phyloP scores from a whole-genome alignment of 768 basidiomycete genomes.

The Mycena sanguinolenta region DNA sequence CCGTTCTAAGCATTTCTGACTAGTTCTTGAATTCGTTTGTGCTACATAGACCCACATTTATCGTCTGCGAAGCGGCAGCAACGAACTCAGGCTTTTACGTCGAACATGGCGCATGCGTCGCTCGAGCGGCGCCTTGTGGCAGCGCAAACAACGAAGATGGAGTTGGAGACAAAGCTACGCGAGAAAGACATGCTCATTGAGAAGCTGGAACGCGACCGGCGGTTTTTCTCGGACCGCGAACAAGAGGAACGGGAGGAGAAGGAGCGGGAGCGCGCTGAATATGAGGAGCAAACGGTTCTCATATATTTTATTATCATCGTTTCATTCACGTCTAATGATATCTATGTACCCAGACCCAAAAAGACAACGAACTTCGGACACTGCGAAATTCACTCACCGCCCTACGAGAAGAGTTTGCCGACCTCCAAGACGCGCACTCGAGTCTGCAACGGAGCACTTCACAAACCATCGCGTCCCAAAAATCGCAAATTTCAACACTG shows the following conservation, averaged over 20 bases:
- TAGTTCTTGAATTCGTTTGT: conserved; percentile 23
- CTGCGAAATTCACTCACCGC: conserved; percentile 63
- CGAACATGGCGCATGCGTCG: conserved; percentile 70
- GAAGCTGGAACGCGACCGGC: conserved; percentile 75
- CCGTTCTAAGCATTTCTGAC: conserved; percentile 32
- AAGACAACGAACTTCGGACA: conserved; percentile 64
- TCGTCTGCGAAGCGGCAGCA: conserved; percentile 78
- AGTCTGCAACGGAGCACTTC: conserved; percentile 60
- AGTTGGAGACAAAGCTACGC: conserved; percentile 76
- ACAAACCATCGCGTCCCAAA: conserved; percentile 65
- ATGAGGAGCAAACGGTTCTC: conserved; percentile 71
- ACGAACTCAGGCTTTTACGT: conserved; percentile 72
- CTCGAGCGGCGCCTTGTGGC: conserved; percentile 78
- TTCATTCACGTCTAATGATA: neutral
- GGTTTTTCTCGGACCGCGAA: conserved; percentile 78
- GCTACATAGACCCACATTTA: conserved; percentile 74
- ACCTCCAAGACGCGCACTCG: conserved; percentile 70
- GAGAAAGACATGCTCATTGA: conserved; percentile 76
- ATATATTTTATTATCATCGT: neutral
- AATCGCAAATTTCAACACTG: conserved; percentile 64
- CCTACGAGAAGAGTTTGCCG: conserved; percentile 70
- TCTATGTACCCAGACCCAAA: conserved; percentile 53
- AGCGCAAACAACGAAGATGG: conserved; percentile 70
- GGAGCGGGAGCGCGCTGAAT: conserved; percentile 65
- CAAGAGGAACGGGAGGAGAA: conserved; percentile 77